Evolutionary conservation across 164 flowering plant species (phyloP), one percentile per base, ranked within the genome.

Genomic region (Taxillus chinensis): DNA sequence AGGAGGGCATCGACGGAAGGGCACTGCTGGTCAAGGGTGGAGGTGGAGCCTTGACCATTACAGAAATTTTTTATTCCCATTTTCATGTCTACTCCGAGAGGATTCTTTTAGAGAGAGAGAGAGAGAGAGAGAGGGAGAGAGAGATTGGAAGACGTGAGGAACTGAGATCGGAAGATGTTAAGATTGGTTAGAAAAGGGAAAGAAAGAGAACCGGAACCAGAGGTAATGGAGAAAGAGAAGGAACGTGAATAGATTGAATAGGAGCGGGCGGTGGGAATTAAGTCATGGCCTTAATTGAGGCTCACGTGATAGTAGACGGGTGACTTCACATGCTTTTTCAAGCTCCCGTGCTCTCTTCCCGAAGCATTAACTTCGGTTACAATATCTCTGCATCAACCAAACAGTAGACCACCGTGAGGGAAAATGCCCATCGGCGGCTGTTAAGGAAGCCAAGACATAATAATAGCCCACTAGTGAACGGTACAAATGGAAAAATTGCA

Each of bases 1-100:
- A 63, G 62, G 14, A 63, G 50, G 50, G 61, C 55, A 38, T 45
- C 64, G 2, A 15, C 42, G 43, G 55, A 41, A 40, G 56, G 14
- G 14, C 70, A 59, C n/a, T 68, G 81, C 57, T 92, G 95, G 68
- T 82, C 73, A 57, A 89, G 86, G 2, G 85, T 90, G 1, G 96
- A 86, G 12, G 96, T 88, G 2, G 96, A 90, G 68, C 61, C 79
- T 8, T 82, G 82, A 5, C 79, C 84, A 54, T 75, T 80, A 79
- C 96, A 89, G 62, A 79, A 83, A 64, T 49, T 80, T 45, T 71
- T 70, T 42, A 92, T 65, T 16, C 89, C 77, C 61, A 80, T 82
- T 78, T 70, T 82, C 96, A 86, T 88, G 8, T 43, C 46, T 43
- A 6, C 46, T 9, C 46, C 46, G 2, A 5, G 1, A 17, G 13